Evolutionary conservation across 2,329 filamentous ascomycete genomes (phyloP).

Genomic region (Aspergillus ochraceoroseus): DNA sequence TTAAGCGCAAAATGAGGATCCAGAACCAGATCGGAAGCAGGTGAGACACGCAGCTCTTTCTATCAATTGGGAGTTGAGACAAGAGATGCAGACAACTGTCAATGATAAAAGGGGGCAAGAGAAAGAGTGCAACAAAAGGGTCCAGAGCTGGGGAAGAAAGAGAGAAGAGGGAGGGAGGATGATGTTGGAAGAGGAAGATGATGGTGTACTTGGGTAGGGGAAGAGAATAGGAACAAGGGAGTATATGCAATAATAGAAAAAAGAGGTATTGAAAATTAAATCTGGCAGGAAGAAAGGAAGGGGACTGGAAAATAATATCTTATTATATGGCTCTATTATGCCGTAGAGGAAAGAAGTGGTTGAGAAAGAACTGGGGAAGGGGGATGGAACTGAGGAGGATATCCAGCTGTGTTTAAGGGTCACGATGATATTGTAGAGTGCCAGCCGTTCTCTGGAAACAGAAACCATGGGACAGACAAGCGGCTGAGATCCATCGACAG

Average conservation of each 20-base stretch:
- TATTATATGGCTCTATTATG: background rate
- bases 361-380: slow-evolving; percentile 1
- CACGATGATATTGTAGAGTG: slow-evolving; percentile 19
- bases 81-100: slow-evolving; percentile 1
- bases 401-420: slow-evolving; percentile 13
- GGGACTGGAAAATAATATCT: background rate
- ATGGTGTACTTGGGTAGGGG: no score
- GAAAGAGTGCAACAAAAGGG: slow-evolving; percentile 14
- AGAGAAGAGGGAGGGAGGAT: no score
- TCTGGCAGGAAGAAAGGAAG: background rate
- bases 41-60: slow-evolving; percentile 7
- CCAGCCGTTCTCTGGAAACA: slow-evolving; percentile 17
- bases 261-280: background rate
- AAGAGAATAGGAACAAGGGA: background rate
- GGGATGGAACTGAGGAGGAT: slow-evolving; percentile 9
- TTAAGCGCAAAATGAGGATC: background rate
- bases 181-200: no score
- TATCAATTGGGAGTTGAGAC: slow-evolving; percentile 6
- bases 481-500: slow-evolving; percentile 10
- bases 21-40: slow-evolving; percentile 3
- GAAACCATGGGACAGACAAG: slow-evolving; percentile 8
- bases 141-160: slow-evolving; percentile 18
- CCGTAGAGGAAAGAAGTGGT: slow-evolving; percentile 1
- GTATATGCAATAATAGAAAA: background rate
- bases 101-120: background rate